Base-by-base conservation (phyloP, 1,284 basidiomycete species). In the Austropuccinia psidii region DNA sequence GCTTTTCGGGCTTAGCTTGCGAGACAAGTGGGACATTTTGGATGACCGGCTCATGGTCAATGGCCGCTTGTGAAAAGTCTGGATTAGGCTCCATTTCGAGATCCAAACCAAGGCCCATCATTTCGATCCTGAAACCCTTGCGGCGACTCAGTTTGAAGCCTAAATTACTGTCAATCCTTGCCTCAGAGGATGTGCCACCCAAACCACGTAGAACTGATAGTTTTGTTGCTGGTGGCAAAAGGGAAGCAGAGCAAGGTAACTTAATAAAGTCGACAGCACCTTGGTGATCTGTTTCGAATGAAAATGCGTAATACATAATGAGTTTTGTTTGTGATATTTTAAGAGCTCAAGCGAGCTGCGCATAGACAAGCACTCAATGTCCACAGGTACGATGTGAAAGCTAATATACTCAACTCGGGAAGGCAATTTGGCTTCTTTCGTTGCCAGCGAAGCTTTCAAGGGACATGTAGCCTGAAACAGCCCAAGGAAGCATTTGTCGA, bases 101-200 rank as follows among this genome's bases (percentile, higher is more conserved):
- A 37, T 72, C 69, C 27, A 72, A 35, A 2, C 69, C 69, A 17
- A 72, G 58, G 2, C 69, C 69, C 69, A 72, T 72, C 69, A 72
- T 72, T 31, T 72, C 69, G n/a, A 72, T 72, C 35, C 69, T 31
- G 27, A 72, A 72, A 21, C 69, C 69, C 43, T 62, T 72, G 15
- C 58, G 29, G 13, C 69, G 55, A 21, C 69, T 58, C 19, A 72
- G n/a, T 41, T 72, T 72, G 69, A 61, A 72, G 17, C 69, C 69
- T 62, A 72, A 35, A 27, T 72, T 72, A 29, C 55, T 72, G 43
- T 61, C 69, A 27, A 72, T 72, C n/a, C 69, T 58, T 7, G 68
- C 57, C 31, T 61, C 68, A 21, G 55, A 54, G 3, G 61, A 43
- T 6, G 58, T 19, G 9, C 39, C 69, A 17, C 41, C 69, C 15